phyloP scores from a whole-genome alignment of 1,139 yeast genomes.

The Yamadazyma diospyri region DNA sequence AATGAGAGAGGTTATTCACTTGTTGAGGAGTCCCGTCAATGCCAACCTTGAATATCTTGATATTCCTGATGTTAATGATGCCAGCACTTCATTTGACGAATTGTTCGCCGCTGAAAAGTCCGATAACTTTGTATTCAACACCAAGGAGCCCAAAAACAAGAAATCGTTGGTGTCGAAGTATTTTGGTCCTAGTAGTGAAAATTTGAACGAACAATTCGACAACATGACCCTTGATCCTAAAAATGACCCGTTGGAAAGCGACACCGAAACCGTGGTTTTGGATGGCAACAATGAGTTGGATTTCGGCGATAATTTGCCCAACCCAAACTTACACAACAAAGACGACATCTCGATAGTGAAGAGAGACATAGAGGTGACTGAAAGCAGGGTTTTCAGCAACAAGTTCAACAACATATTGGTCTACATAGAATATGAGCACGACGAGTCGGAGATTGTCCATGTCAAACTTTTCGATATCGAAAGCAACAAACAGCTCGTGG shows the following conservation, averaged over 20 bases:
- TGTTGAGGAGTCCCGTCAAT: conserved; percentile 34
- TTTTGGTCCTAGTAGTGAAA: conserved; percentile 7
- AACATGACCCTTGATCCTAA: background rate
- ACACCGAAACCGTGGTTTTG: conserved; percentile 23
- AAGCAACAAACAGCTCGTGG: conserved; percentile 1
- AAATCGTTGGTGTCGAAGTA: conserved; percentile 7
- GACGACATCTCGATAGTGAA: background rate
- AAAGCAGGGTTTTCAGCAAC: conserved; percentile 10
- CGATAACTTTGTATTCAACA: conserved; percentile 15
- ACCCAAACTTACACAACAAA: conserved; percentile 5
- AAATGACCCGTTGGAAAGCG: conserved; percentile 17
- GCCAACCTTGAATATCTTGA: conserved; percentile 15
- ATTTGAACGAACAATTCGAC: background rate
- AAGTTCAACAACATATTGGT: conserved; percentile 8
- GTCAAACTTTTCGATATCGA: conserved; percentile 8
- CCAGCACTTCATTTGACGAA: conserved; percentile 17
- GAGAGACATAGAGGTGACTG: background rate
- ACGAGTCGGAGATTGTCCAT: conserved; percentile 3
- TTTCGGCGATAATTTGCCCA: conserved; percentile 7
- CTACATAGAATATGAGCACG: conserved; percentile 6
- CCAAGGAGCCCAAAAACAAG: conserved; percentile 2
- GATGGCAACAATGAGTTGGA: conserved; percentile 18
- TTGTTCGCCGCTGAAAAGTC: conserved; percentile 16
- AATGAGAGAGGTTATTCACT: conserved; percentile 40
- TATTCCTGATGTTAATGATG: conserved; percentile 14